phyloP scores from a whole-genome alignment of 1,139 yeast genomes.

The Taphrina flavorubra region DNA sequence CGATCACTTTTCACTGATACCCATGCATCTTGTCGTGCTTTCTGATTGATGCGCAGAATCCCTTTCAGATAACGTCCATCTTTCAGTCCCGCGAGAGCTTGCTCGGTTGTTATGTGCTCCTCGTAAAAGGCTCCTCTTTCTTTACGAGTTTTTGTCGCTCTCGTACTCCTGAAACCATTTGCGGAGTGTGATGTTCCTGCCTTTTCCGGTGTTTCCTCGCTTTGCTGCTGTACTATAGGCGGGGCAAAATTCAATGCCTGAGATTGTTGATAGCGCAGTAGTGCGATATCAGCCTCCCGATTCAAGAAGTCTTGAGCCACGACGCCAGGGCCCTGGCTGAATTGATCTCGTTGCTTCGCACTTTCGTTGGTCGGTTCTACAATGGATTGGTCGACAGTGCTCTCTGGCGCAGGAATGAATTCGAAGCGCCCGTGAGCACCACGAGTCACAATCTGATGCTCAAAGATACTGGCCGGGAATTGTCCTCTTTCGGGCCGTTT shows the following conservation, averaged over 20 bases:
- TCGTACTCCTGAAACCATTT: background rate
- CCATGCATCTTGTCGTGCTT: slow-evolving; percentile 95
- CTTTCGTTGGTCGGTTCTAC: background rate
- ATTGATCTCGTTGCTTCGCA: slow-evolving; percentile 13
- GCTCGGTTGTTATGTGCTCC: slow-evolving; percentile 13
- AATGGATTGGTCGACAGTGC: background rate
- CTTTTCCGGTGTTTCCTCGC: background rate
- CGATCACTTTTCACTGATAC: slow-evolving; percentile 90
- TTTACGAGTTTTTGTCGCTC: slow-evolving; percentile 1
- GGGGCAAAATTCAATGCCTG: slow-evolving; percentile 2
- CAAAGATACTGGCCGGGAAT: slow-evolving; percentile 6
- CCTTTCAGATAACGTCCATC: slow-evolving; percentile 55
- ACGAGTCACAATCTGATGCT: slow-evolving; percentile 8
- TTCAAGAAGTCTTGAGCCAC: slow-evolving; percentile 3
- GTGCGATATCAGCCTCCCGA: slow-evolving; percentile 4
- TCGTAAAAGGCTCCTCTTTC: slow-evolving; percentile 7
- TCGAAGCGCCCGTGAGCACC: slow-evolving; percentile 29
- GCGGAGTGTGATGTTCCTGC: background rate
- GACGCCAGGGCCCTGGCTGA: background rate
- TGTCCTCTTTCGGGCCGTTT: slow-evolving; percentile 14
- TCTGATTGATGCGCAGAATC: slow-evolving; percentile 87
- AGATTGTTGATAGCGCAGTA: background rate
- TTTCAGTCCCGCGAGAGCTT: slow-evolving; percentile 26
- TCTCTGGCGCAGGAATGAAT: background rate
- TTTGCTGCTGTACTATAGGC: background rate